Conservation (phyloP, 768 basidiomycete genomes). For the Thelephora aurantiotincta region DNA sequence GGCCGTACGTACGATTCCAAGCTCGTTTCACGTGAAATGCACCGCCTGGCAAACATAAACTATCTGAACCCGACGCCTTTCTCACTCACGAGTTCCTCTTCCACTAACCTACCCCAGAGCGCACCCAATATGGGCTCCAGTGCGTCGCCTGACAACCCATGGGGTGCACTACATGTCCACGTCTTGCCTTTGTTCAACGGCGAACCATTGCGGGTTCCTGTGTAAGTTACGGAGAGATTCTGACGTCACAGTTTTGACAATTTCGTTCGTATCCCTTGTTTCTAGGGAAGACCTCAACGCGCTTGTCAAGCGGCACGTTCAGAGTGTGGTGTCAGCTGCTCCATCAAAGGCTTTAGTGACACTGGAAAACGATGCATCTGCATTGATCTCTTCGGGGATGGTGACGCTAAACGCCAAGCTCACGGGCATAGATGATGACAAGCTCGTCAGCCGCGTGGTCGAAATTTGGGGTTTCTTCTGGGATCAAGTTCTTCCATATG, state of each 20-base stretch:
- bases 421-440: conserved; percentile 60
- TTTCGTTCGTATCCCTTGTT: background rate
- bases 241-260: background rate
- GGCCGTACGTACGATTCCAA: conserved; percentile 70
- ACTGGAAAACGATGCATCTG: conserved; percentile 67
- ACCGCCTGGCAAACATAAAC: conserved; percentile 54
- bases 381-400: conserved; percentile 82
- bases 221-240: conserved; percentile 31
- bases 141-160: conserved; percentile 49
- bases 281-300: conserved; percentile 75
- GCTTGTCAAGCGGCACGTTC: conserved; percentile 69
- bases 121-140: conserved; percentile 11
- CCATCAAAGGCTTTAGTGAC: conserved; percentile 62
- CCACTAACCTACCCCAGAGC: conserved; percentile 13
- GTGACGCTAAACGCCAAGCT: conserved; percentile 83
- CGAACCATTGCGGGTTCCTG: conserved; percentile 70
- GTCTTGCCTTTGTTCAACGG: conserved; percentile 89
- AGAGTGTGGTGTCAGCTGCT: conserved; percentile 52
- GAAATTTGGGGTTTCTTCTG: conserved; percentile 93
- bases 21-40: conserved; percentile 75
- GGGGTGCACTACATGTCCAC: conserved; percentile 74
- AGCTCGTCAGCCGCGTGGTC: conserved; percentile 62
- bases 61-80: conserved; percentile 39
- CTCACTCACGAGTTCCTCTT: conserved; percentile 34
- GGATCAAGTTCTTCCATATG: conserved; percentile 75